Percentiles rank a stretch among this genome's conserved stretches.
Conservation (phyloP, 2,329 filamentous ascomycete species). For the Annulohypoxylon truncatum region DNA sequence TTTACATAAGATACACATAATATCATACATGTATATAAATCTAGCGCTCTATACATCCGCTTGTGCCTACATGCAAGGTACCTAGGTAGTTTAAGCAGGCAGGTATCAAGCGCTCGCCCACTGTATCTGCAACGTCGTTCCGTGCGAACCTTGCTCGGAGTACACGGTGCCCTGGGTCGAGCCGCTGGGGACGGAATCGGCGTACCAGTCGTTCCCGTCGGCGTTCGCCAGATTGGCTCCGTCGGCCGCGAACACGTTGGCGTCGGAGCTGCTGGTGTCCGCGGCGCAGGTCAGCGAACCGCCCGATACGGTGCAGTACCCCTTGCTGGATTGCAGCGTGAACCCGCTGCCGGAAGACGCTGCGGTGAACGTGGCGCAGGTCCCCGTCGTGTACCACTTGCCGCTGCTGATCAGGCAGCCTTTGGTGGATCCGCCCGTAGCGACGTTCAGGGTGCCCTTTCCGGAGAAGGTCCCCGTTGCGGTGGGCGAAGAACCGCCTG, state of each 20-base stretch:
- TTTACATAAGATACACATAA: slow-evolving; percentile 5
- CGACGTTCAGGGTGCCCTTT: slow-evolving; percentile 69
- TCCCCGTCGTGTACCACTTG: slow-evolving; percentile 74
- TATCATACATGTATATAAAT: not conserved
- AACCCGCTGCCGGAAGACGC: slow-evolving; percentile 61
- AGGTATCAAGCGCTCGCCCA: slow-evolving; percentile 31
- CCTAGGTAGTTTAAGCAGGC: too few relatives aligned
- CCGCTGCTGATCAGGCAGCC: slow-evolving; percentile 77
- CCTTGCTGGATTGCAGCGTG: slow-evolving; percentile 69
- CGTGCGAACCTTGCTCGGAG: slow-evolving; percentile 31
- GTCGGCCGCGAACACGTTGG: slow-evolving; percentile 39
- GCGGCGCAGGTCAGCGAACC: slow-evolving; percentile 67
- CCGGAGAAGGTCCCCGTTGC: slow-evolving; percentile 58
- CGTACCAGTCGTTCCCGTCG: slow-evolving; percentile 36
- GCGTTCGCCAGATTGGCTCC: slow-evolving; percentile 36
- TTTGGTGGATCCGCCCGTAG: slow-evolving; percentile 58
- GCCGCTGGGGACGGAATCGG: slow-evolving; percentile 40
- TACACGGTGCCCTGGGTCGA: slow-evolving; percentile 43
- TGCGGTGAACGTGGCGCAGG: slow-evolving; percentile 74
- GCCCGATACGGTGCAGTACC: slow-evolving; percentile 65
- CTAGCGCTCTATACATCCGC: not conserved
- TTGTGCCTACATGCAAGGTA: too few relatives aligned
- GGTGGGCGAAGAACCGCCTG: slow-evolving; percentile 52
- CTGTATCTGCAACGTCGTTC: slow-evolving; percentile 38
- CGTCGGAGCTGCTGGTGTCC: slow-evolving; percentile 48